Base-by-base conservation (phyloP, 768 basidiomycete species). In the Floccularia luteovirens region DNA sequence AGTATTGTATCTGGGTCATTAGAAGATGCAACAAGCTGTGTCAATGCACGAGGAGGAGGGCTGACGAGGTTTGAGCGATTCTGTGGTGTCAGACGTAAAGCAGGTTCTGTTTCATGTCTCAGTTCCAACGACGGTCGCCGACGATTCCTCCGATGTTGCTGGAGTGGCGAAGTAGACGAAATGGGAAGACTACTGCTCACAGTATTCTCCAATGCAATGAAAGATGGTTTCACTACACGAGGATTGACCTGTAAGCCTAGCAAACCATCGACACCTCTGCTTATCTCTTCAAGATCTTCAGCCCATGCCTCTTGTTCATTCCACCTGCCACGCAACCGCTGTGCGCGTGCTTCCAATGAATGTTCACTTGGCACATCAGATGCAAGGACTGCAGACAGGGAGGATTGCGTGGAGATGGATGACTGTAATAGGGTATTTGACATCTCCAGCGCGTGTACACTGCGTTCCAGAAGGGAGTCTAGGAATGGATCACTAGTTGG, bases 381-480 rank as follows among this genome's bases (percentile, higher is more conserved):
- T 17, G 70, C 65, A 22, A 82, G 57, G 28, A 80, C 60, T 2
- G 67, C 60, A 6, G 69, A 59, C 13, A 69, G 52, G 33, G 59
- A 75, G 10, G 78, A 68, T 46, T 83, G 80, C 0, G 87, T 80
- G 28, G 79, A 74, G 49, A 89, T 80, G 16, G 83, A 82, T 10
- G 77, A 79, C 53, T 86, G 80, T 7, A 91, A 64, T 8, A 90
- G 64, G 2, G 78, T 72, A 43, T 90, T 90, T 3, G 88, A 90
- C 69, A 89, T 79, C 55, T 90, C 89, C 6, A 91, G 67, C 1
- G 88, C 88, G 59, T 88, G 79, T 11, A 90, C 84, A 47, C 85
- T 88, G 46, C 88, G 77, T 43, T 78, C 84, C 1, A 90, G 70
- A 12, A 90, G 65, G n/a, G 80, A 72, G 58, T 90, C 89, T 20